Conservation (phyloP, 2,329 filamentous ascomycete genomes). For the Clonostachys rhizophaga region DNA sequence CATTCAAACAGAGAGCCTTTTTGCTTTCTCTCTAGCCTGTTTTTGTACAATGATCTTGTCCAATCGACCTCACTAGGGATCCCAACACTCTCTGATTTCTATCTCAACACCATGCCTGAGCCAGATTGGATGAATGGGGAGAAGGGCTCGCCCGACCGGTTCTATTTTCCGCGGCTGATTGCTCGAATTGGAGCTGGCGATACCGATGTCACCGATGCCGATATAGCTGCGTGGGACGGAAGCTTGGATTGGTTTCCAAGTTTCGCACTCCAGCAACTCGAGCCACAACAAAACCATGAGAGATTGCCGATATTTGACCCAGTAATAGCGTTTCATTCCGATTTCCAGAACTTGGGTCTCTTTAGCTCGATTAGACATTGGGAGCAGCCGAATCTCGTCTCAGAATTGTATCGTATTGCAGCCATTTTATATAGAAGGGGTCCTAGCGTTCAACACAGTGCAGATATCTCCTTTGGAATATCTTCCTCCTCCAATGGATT, state of each 20-base stretch:
- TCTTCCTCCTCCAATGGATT: not conserved
- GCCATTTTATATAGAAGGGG: slow-evolving; percentile 8
- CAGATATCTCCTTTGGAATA: not conserved
- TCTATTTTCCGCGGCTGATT: slow-evolving; percentile 7
- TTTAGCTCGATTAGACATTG: not conserved
- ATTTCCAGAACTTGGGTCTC: not conserved
- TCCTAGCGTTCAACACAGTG: not conserved
- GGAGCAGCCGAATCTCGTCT: slow-evolving; percentile 4
- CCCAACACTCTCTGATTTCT: slow-evolving; percentile 7
- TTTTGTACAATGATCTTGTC: slow-evolving; percentile 11
- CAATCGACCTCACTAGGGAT: slow-evolving; percentile 6
- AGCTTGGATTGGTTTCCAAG: slow-evolving; percentile 9
- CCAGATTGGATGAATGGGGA: not conserved
- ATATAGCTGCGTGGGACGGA: slow-evolving; percentile 9
- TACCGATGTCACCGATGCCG: slow-evolving; percentile 3
- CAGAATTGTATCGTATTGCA: slow-evolving; percentile 9
- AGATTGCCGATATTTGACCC: slow-evolving; percentile 1
- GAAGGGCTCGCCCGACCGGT: not conserved
- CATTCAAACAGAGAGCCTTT: not conserved
- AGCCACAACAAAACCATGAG: not conserved
- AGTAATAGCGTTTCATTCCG: not conserved
- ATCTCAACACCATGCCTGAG: slow-evolving; percentile 1
- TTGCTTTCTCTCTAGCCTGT: slow-evolving; percentile 8
- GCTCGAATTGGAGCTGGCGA: slow-evolving; percentile 7
- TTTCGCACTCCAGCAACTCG: slow-evolving; percentile 5